Conservation (phyloP, 164 flowering plant species). For the Cinnamomum micranthum region DNA sequence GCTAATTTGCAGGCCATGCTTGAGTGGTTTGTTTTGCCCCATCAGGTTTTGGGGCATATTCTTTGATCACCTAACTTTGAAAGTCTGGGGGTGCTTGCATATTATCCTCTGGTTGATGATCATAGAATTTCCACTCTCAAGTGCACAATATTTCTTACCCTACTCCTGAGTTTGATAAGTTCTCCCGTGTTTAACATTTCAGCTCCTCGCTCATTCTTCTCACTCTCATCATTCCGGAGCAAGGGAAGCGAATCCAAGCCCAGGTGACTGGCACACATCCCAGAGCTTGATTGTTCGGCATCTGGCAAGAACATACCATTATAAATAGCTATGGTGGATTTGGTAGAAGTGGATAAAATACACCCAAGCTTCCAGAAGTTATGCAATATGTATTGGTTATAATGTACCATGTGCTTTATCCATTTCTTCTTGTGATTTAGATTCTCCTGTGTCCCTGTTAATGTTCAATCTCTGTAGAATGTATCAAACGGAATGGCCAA, state of each 20-base stretch:
- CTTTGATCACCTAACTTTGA: too few relatives aligned
- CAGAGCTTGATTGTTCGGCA: constrained; percentile 3
- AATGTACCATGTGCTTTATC: constrained; percentile 10
- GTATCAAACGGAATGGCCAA: constrained; percentile 20
- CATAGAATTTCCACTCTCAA: too few relatives aligned
- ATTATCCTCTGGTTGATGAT: too few relatives aligned
- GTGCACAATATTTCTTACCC: not conserved
- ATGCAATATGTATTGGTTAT: constrained; percentile 13
- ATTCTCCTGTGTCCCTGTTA: not conserved
- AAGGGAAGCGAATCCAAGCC: constrained; percentile 89
- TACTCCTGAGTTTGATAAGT: not conserved
- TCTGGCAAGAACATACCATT: constrained; percentile 12
- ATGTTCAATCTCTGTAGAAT: constrained; percentile 25
- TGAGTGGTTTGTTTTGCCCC: too few relatives aligned
- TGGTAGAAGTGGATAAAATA: constrained; percentile 23
- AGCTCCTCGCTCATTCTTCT: constrained; percentile 95
- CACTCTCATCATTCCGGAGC: constrained; percentile 86
- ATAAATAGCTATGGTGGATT: constrained; percentile 9
- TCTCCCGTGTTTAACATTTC: constrained; percentile 22
- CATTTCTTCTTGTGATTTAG: constrained; percentile 9
- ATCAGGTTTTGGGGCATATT: too few relatives aligned
- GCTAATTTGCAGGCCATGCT: too few relatives aligned
- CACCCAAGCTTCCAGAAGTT: constrained; percentile 8
- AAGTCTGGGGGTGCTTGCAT: too few relatives aligned
- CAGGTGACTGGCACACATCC: constrained; percentile 32